Percentiles rank a stretch among this genome's conserved stretches.
Conservation (phyloP, 352 stramenopile genomes). For the Phytophthora chlamydospora region DNA sequence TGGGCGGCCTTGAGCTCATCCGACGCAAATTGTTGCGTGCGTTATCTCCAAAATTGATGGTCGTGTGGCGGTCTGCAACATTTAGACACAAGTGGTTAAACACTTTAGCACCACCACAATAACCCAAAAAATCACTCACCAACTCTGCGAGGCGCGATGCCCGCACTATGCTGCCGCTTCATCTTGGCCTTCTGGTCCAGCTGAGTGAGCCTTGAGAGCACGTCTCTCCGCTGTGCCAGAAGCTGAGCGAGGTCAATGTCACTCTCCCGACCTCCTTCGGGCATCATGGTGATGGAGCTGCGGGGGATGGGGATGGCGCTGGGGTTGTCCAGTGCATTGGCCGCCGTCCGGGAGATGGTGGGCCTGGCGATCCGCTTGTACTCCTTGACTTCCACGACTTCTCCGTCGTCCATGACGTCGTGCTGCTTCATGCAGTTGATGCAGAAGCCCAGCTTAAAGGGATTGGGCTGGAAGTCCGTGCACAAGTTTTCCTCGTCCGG, state of each 20-base stretch:
- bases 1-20: slow-evolving; percentile 48
- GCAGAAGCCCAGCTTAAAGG: slow-evolving; percentile 89
- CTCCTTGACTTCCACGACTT: slow-evolving; percentile 70
- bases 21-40: slow-evolving; percentile 58
- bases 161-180: slow-evolving; percentile 45
- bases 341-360: slow-evolving; percentile 72
- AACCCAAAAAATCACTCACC: slow-evolving; percentile 39
- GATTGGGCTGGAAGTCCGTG: slow-evolving; percentile 80
- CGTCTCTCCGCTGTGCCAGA: slow-evolving; percentile 76
- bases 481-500: slow-evolving; percentile 84
- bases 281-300: slow-evolving; percentile 38
- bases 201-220: slow-evolving; percentile 70
- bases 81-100: background rate
- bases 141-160: slow-evolving; percentile 37
- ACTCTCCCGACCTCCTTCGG: slow-evolving; percentile 61
- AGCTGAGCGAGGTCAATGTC: slow-evolving; percentile 83
- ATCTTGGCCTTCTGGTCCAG: slow-evolving; percentile 60
- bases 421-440: slow-evolving; percentile 92
- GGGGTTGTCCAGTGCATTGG: slow-evolving; percentile 82
- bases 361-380: slow-evolving; percentile 87
- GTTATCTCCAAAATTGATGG: slow-evolving; percentile 40
- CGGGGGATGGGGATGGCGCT: slow-evolving; percentile 54
- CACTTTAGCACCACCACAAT: too few species aligned
- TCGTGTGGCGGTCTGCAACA: slow-evolving; percentile 42
- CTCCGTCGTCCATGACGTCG: slow-evolving; percentile 74